These are phyloP conservation scores for Arxiozyma telluris DNA, from an alignment of 1,139 yeast species.

Conservation along the genomic window DNA sequence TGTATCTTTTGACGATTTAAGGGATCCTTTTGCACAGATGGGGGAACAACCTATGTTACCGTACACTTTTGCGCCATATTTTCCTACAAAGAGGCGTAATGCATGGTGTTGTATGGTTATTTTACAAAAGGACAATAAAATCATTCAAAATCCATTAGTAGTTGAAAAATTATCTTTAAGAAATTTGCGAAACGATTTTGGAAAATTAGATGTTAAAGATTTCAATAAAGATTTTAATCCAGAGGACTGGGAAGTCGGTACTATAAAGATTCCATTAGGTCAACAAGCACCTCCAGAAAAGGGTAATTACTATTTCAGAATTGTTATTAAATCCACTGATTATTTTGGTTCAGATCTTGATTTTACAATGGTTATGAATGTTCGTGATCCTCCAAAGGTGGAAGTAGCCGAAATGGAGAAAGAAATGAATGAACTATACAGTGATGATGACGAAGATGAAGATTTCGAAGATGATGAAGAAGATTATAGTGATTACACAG, in stretches of 20 bases:
- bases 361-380: slow-evolving; percentile 54
- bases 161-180: slow-evolving; percentile 35
- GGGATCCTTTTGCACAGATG: slow-evolving; percentile 62
- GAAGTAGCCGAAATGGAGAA: slow-evolving; percentile 24
- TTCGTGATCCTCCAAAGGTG: slow-evolving; percentile 41
- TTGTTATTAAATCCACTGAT: slow-evolving; percentile 53
- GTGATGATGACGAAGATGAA: slow-evolving; percentile 32
- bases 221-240: slow-evolving; percentile 30
- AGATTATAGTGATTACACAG: slow-evolving; percentile 37
- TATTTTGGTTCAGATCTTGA: slow-evolving; percentile 69
- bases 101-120: slow-evolving; percentile 63
- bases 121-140: slow-evolving; percentile 66
- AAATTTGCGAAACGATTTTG: slow-evolving; percentile 23
- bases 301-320: slow-evolving; percentile 58
- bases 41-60: slow-evolving; percentile 61
- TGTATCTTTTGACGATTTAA: slow-evolving; percentile 55
- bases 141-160: slow-evolving; percentile 58
- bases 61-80: slow-evolving; percentile 57
- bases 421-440: slow-evolving; percentile 9
- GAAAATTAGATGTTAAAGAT: slow-evolving; percentile 25
- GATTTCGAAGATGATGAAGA: slow-evolving; percentile 41
- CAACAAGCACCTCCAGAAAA: slow-evolving; percentile 61
- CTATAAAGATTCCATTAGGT: slow-evolving; percentile 64
- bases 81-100: slow-evolving; percentile 49
- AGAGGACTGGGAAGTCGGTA: slow-evolving; percentile 47